Percentiles rank a stretch among this genome's conserved stretches.
phyloP scores from a whole-genome alignment of 2,329 filamentous ascomycete species.

The Phialophora macrospora region DNA sequence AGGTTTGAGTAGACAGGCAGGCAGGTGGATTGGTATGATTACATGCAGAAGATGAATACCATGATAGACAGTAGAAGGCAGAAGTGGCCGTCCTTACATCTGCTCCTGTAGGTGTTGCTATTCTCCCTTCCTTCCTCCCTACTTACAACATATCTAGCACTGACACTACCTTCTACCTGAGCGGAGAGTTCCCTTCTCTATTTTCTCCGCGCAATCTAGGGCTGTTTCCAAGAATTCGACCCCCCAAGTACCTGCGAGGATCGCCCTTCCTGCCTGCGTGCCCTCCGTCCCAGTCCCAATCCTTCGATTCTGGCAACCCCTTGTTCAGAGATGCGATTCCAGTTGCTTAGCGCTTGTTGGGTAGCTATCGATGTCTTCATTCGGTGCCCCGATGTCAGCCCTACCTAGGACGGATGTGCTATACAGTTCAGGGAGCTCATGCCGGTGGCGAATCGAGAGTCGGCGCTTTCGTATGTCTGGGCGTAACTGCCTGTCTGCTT shows the following conservation, averaged over 20 bases:
- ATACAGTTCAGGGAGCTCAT: not conserved
- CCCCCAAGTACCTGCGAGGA: not conserved
- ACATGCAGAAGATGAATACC: not conserved
- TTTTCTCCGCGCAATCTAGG: not conserved
- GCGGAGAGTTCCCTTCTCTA: not conserved
- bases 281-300: not conserved
- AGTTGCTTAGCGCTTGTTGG: not conserved
- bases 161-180: not conserved
- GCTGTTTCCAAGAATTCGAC: not conserved
- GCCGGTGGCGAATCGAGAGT: not conserved
- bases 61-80: not conserved
- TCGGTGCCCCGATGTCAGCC: not conserved
- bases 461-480: not conserved
- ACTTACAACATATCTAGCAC: not conserved
- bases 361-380: not conserved
- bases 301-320: not conserved
- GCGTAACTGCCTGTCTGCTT: not conserved
- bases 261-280: not conserved
- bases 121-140: not conserved
- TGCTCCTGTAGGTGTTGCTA: not conserved
- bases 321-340: not conserved
- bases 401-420: not conserved
- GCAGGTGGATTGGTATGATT: not conserved
- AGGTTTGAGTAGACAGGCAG: no score
- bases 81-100: not conserved